Base-by-base conservation (phyloP, 805 yeast species). In the Monosporozyma servazzii region DNA sequence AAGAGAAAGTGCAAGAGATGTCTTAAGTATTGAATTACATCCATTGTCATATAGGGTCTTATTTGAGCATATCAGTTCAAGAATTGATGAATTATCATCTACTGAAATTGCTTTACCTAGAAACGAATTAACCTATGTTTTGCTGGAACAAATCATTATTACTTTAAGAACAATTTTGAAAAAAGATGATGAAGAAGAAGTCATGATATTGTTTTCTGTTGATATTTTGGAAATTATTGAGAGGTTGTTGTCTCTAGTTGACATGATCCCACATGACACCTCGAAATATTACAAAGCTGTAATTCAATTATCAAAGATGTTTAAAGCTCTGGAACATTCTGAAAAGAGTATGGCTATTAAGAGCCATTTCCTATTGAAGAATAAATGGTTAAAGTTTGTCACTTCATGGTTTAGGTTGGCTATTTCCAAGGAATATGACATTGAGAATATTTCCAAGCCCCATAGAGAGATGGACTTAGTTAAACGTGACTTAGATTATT, bases 1-100 rank as follows among this genome's bases (percentile, higher is more conserved):
- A 0, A 73, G 95, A 54, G 93, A 87, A 45, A 79, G 81, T 42
- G 77, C 87, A 2, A 79, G 83, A 54, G 95, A 87, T 56, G 80
- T 87, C 2, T 65, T 88, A 44, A 79, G 85, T 13, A 69, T 75
- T 30, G 90, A 84, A 52, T 66, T 82, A 45, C 82, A 85, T 67
- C 79, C 88, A 11, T 71, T 72, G 25, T 75, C 81, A 13, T 76
- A 76, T 61, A 75, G 73, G 49, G 59, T 73, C 53, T 69, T 83
- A 20, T 72, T 81, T 47, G 64, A 68, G 6, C 75, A 75, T 51
- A 60, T 84, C 40, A 71, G 65, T 47, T 60, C 62, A 2, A 63
- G 70, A 21, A 70, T 77, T 3, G 66, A 64, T 2, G 64, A 62
- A 15, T 67, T 73, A 41, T 52, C 54, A 30, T 50, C 53, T 5